These are phyloP conservation scores for Suaeda aralocaspica DNA, from an alignment of 148 eudicot species.

Conservation along the genomic window DNA sequence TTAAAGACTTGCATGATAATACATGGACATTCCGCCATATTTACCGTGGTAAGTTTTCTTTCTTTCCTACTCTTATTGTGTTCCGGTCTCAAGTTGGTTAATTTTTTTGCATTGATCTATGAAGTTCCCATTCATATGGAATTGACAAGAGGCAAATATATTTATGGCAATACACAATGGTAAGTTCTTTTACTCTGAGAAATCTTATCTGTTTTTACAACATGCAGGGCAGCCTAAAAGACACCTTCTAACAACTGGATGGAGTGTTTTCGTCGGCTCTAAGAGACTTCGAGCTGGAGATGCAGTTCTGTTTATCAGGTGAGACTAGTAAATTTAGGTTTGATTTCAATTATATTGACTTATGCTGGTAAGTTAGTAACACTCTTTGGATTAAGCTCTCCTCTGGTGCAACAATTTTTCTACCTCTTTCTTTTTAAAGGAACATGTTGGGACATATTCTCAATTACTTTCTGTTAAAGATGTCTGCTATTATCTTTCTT, in stretches of 20 bases:
- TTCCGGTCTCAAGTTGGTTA: not conserved
- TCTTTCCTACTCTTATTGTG: not conserved
- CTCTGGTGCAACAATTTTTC: too few relatives aligned
- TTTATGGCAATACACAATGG: too few relatives aligned
- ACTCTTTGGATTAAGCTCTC: too few relatives aligned
- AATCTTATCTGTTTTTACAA: not conserved
- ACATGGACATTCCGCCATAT: conserved; percentile 98
- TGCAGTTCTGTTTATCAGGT: conserved; percentile 91
- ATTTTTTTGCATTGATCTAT: not conserved
- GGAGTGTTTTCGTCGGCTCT: conserved; percentile 97
- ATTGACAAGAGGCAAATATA: too few relatives aligned
- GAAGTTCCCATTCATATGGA: not conserved
- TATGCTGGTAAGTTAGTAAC: too few relatives aligned
- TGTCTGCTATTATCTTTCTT: not conserved
- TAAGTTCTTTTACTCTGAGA: too few relatives aligned
- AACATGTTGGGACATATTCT: too few relatives aligned
- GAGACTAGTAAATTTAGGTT: too few relatives aligned
- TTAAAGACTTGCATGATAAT: conserved; percentile 90
- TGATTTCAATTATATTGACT: too few relatives aligned
- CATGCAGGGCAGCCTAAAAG: conserved; percentile 90
- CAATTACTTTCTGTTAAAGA: too few relatives aligned
- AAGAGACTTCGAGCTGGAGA: conserved; percentile 93
- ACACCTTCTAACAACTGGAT: conserved; percentile 93
- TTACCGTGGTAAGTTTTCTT: conserved; percentile 66
- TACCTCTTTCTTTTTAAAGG: too few relatives aligned